Percentiles rank a stretch among this genome's conserved stretches.
phyloP scores from a whole-genome alignment of 257 asterid species.

The Avicennia marina region DNA sequence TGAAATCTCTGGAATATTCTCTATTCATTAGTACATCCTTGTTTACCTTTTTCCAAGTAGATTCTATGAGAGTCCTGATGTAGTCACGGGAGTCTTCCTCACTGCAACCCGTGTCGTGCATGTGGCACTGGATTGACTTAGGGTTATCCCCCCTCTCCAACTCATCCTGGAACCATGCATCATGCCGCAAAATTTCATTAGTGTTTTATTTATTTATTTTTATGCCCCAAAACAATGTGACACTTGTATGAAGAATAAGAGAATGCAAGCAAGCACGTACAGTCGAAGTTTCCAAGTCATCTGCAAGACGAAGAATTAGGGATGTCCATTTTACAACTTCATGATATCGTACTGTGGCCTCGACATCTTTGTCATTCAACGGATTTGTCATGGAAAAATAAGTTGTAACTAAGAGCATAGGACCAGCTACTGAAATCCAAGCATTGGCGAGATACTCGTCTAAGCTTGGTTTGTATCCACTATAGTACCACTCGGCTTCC shows the following conservation, averaged over 20 bases:
- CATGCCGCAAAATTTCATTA: too few relatives aligned
- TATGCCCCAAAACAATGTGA: too few relatives aligned
- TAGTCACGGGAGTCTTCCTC: too few relatives aligned
- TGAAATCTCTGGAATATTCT: conserved; percentile 14
- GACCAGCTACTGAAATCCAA: conserved; percentile 17
- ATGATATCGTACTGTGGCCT: conserved; percentile 2
- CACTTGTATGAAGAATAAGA: too few relatives aligned
- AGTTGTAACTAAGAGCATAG: conserved; percentile 17
- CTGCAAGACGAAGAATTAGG: conserved; percentile 19
- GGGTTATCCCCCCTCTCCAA: conserved; percentile 24
- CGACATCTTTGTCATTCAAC: conserved; percentile 5
- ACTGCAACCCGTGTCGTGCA: too few relatives aligned
- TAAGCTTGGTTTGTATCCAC: conserved; percentile 26
- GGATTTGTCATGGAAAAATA: conserved; percentile 23
- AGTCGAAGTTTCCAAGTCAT: conserved; percentile 31
- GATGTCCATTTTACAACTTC: conserved; percentile 12
- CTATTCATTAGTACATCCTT: too few relatives aligned
- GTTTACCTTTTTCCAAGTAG: too few relatives aligned
- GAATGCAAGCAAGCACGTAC: conserved; percentile 22
- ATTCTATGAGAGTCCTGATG: too few relatives aligned
- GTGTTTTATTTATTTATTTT: too few relatives aligned
- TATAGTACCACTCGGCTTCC: conserved; percentile 32
- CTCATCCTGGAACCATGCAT: conserved; percentile 30
- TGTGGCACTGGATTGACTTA: conserved; percentile 27
- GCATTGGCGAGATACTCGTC: conserved; percentile 24